phyloP scores from a whole-genome alignment of 2,329 filamentous ascomycete species.

The Fusarium penzigii region DNA sequence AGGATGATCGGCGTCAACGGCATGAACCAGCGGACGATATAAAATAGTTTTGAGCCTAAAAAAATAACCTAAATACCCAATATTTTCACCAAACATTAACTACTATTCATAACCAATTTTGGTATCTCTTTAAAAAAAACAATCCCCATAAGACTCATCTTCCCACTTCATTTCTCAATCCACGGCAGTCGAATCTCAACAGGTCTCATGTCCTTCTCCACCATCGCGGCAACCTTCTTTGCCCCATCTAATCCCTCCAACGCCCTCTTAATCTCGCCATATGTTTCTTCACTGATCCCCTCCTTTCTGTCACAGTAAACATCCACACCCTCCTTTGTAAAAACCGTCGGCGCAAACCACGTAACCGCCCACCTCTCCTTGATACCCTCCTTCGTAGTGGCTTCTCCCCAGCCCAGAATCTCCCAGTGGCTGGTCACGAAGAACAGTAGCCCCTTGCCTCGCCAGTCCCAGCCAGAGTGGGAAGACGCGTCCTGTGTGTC shows the following conservation, averaged over 20 bases:
- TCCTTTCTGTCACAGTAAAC: conserved; percentile 67
- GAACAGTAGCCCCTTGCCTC: conserved; percentile 72
- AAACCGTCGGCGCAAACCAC: conserved; percentile 80
- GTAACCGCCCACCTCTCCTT: conserved; percentile 74
- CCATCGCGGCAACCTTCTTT: conserved; percentile 53
- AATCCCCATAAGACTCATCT: too few species aligned
- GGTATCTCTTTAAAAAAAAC: neutral
- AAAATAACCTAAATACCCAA: conserved; percentile 1
- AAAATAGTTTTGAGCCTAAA: conserved; percentile 14
- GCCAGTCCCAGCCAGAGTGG: conserved; percentile 67
- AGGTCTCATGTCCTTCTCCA: conserved; percentile 49
- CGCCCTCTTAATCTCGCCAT: conserved; percentile 55
- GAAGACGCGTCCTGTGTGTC: conserved; percentile 48
- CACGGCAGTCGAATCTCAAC: conserved; percentile 56
- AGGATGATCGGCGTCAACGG: conserved; percentile 7
- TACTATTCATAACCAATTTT: too few species aligned
- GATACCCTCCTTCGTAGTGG: conserved; percentile 38
- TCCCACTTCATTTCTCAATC: conserved; percentile 32
- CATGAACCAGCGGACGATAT: conserved; percentile 11
- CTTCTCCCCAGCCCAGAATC: conserved; percentile 72
- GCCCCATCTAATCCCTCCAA: conserved; percentile 47
- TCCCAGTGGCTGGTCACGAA: conserved; percentile 80
- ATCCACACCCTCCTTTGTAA: conserved; percentile 81
- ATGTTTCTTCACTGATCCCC: conserved; percentile 60
- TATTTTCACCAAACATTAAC: neutral